These are phyloP conservation scores for Phalaenopsis aphrodite DNA, from an alignment of 106 monocot genomes.

Conservation along the genomic window DNA sequence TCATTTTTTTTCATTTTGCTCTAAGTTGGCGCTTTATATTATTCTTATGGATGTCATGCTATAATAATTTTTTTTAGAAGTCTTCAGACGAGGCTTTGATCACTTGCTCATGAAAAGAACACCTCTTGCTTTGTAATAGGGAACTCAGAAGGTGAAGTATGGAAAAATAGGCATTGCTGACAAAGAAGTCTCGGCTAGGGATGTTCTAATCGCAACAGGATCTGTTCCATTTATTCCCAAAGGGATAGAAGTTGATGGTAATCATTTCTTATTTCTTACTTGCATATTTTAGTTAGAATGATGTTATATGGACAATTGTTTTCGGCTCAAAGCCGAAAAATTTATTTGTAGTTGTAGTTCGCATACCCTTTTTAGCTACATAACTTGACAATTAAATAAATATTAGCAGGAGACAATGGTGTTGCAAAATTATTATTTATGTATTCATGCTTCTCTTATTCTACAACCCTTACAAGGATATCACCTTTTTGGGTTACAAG, in stretches of 20 bases:
- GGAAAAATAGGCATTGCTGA: slow-evolving; percentile 74
- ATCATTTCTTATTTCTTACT: slow-evolving; percentile 7
- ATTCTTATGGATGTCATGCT: not conserved
- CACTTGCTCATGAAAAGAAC: not conserved
- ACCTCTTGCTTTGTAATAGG: slow-evolving; percentile 30
- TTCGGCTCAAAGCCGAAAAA: not conserved
- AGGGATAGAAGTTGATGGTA: slow-evolving; percentile 99
- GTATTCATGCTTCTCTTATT: not conserved
- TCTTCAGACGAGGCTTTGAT: not conserved
- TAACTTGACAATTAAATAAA: not conserved
- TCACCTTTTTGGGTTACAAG: not conserved
- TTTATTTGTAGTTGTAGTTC: not conserved
- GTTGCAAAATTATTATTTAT: not conserved
- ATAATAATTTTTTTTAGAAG: not conserved
- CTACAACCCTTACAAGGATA: not conserved
- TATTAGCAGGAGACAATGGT: not conserved
- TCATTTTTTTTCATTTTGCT: not conserved
- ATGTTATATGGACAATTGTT: not conserved
- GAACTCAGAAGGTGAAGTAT: slow-evolving; percentile 71
- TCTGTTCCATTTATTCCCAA: slow-evolving; percentile 95
- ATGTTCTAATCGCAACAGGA: slow-evolving; percentile 96
- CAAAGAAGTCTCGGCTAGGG: slow-evolving; percentile 67
- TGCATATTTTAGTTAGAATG: not conserved
- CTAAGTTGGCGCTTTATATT: not conserved
- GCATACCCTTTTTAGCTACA: not conserved